Percentiles rank a stretch among this genome's conserved stretches.
These are phyloP conservation scores for Metarhizium guizhouense DNA, from an alignment of 2,329 filamentous ascomycete species.

Conservation along the genomic window DNA sequence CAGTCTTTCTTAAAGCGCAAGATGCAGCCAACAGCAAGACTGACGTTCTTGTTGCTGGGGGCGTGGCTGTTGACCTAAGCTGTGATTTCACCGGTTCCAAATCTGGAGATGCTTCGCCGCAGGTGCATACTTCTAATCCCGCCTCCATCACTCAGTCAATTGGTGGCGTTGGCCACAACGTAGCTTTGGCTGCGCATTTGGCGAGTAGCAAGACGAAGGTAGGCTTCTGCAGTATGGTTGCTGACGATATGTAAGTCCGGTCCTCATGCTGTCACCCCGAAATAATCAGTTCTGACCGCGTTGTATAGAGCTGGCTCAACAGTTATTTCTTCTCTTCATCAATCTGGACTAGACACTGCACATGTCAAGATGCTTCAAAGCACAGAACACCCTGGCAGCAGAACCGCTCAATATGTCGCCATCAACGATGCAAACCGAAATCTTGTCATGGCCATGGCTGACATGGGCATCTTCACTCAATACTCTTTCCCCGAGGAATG, in stretches of 20 bases:
- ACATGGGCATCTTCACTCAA: constrained; percentile 76
- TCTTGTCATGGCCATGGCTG: constrained; percentile 87
- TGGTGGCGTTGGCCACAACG: constrained; percentile 87
- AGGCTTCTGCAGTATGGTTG: constrained; percentile 70
- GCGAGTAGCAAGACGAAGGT: constrained; percentile 52
- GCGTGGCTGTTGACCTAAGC: constrained; percentile 76
- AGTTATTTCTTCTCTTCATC: constrained; percentile 56
- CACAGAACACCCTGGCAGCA: constrained; percentile 39
- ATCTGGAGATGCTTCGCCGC: constrained; percentile 28
- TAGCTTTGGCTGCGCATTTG: constrained; percentile 73
- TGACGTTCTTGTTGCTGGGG: constrained; percentile 82
- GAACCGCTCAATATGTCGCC: constrained; percentile 86
- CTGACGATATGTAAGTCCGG: constrained; percentile 57
- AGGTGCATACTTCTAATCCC: constrained; percentile 76
- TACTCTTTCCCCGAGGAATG: constrained; percentile 47
- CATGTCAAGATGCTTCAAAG: constrained; percentile 51
- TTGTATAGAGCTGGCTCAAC: constrained; percentile 57
- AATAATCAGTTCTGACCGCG: background rate
- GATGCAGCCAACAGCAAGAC: constrained; percentile 20
- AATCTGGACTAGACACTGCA: constrained; percentile 53
- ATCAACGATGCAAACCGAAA: constrained; percentile 79
- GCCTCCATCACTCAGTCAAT: constrained; percentile 72
- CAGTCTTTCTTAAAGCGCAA: background rate
- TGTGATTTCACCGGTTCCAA: constrained; percentile 56
- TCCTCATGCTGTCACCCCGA: background rate